phyloP scores from a whole-genome alignment of 139 green algal genomes.

The Picochlorum sp. region DNA sequence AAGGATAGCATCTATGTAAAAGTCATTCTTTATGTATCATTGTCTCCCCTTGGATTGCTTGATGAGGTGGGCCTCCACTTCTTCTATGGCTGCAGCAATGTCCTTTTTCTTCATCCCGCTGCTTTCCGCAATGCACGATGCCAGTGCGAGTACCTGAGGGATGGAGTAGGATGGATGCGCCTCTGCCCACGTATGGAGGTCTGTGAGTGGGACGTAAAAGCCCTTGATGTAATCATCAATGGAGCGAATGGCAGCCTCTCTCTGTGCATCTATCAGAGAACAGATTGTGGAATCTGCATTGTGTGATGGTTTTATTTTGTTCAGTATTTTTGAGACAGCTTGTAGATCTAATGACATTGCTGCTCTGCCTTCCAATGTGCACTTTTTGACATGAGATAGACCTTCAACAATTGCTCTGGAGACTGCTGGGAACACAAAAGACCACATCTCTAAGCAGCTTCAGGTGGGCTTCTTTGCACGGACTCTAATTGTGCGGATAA shows the following conservation, averaged over 20 bases:
- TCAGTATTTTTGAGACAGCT: conserved; percentile 4
- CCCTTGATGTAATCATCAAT: conserved; percentile 63
- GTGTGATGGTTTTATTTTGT: conserved; percentile 15
- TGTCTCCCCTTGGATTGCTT: not conserved
- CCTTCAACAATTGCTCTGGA: conserved; percentile 36
- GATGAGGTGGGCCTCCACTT: conserved; percentile 31
- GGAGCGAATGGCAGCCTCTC: conserved; percentile 20
- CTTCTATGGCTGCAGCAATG: conserved; percentile 28
- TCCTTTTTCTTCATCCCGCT: conserved; percentile 38
- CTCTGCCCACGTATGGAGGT: conserved; percentile 49
- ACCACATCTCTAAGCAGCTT: conserved; percentile 41
- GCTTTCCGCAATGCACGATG: conserved; percentile 48
- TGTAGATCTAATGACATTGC: conserved; percentile 54
- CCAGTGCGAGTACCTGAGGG: conserved; percentile 19
- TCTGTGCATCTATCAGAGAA: too few relatives aligned
- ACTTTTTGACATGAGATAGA: conserved; percentile 37
- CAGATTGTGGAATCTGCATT: too few relatives aligned
- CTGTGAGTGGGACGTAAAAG: conserved; percentile 42
- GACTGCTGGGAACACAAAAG: conserved; percentile 17
- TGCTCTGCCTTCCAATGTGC: conserved; percentile 53
- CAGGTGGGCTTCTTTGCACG: not conserved
- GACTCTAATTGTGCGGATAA: conserved; percentile 26
- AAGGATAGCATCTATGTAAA: too few relatives aligned
- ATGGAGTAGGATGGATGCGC: conserved; percentile 48
- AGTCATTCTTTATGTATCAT: not conserved